Percentiles rank a stretch among this genome's conserved stretches.
Evolutionary conservation across 352 stramenopile genomes (phyloP).

Genomic region (Hyaloperonospora arabidopsidis): DNA sequence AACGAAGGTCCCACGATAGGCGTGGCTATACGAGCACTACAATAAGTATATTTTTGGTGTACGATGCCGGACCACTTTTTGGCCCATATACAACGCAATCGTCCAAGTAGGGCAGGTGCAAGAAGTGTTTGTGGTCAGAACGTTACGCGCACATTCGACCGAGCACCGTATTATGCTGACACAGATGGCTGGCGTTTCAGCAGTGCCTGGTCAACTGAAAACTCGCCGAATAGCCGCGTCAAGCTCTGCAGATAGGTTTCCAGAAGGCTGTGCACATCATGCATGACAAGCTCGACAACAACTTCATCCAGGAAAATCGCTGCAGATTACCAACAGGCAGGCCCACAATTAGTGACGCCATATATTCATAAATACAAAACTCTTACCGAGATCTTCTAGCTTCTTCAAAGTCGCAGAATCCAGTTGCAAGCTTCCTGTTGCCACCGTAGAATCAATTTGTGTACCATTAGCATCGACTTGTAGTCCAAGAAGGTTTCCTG

Average conservation of each 20-base stretch:
- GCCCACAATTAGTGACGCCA: background rate
- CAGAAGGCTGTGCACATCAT: slow-evolving; percentile 60
- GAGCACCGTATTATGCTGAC: slow-evolving; percentile 9
- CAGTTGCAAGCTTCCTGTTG: slow-evolving; percentile 16
- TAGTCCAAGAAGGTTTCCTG: slow-evolving; percentile 57
- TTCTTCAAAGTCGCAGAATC: slow-evolving; percentile 31
- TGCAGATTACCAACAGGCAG: slow-evolving; percentile 11
- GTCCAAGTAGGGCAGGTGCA: no score
- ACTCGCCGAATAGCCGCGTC: slow-evolving; percentile 54
- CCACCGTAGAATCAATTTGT: slow-evolving; percentile 35
- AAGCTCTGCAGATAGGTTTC: slow-evolving; percentile 53
- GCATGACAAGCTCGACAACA: slow-evolving; percentile 70
- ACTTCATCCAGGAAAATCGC: slow-evolving; percentile 74
- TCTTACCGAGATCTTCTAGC: slow-evolving; percentile 49
- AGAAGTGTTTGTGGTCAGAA: no score
- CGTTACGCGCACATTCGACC: no score
- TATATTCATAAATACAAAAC: background rate
- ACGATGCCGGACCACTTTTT: no score
- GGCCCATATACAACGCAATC: no score
- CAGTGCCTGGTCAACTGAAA: slow-evolving; percentile 40
- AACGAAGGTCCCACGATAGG: no score
- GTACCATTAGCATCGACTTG: slow-evolving; percentile 42
- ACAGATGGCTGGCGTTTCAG: slow-evolving; percentile 32
- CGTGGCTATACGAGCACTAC: no score
- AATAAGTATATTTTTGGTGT: no score